A percentile compares a stretch with the other conserved stretches of the same genome.
These are phyloP conservation scores for Gyrodon lividus DNA, from an alignment of 768 basidiomycete genomes.

Conservation along the genomic window DNA sequence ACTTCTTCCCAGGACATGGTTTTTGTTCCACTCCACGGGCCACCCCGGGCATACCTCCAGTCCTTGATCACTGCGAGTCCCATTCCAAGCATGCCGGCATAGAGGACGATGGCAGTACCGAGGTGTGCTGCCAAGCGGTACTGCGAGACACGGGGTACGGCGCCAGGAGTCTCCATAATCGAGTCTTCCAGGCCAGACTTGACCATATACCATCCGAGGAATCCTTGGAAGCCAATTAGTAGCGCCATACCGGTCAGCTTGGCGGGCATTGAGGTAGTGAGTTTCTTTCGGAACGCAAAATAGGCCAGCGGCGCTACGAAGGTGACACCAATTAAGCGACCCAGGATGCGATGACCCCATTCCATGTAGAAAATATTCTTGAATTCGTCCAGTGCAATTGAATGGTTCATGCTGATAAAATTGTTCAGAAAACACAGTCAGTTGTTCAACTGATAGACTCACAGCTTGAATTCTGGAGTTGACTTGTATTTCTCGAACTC, in stretches of 20 bases:
- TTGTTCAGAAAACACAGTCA: neutral
- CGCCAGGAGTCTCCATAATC: constrained; percentile 73
- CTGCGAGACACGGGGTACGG: constrained; percentile 93
- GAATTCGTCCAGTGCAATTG: constrained; percentile 86
- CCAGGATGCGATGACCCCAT: constrained; percentile 93
- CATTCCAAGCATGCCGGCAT: constrained; percentile 85
- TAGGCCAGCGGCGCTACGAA: constrained; percentile 86
- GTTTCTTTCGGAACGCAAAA: constrained; percentile 69
- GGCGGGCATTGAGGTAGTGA: constrained; percentile 60
- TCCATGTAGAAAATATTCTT: constrained; percentile 98
- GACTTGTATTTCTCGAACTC: constrained; percentile 94
- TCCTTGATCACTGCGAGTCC: constrained; percentile 78
- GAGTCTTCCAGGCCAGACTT: constrained; percentile 90
- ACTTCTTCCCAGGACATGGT: constrained; percentile 42
- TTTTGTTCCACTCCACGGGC: constrained; percentile 56
- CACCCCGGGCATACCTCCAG: constrained; percentile 64
- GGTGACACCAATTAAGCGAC: constrained; percentile 77
- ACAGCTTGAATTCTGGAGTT: constrained; percentile 97
- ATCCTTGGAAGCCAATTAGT: constrained; percentile 88
- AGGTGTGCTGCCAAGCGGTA: constrained; percentile 95
- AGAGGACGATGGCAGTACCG: constrained; percentile 87
- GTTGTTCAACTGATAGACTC: constrained; percentile 33
- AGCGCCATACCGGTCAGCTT: constrained; percentile 70
- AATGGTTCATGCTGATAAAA: constrained; percentile 73
- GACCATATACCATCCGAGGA: constrained; percentile 99